phyloP scores from a whole-genome alignment of 2,329 filamentous ascomycete species.

The Xylaria sp. region DNA sequence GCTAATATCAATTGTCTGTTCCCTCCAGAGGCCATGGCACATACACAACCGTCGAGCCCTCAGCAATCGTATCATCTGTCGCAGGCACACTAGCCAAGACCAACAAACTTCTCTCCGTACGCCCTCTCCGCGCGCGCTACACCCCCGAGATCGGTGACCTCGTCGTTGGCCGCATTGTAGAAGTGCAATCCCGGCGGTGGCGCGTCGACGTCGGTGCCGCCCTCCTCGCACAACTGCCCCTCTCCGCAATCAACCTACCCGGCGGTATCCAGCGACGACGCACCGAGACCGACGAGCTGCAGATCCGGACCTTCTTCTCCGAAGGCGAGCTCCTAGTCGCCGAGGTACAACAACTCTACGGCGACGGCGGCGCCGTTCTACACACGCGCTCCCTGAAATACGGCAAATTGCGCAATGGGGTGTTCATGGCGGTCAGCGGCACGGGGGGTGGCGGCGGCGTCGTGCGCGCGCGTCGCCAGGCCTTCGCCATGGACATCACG shows the following conservation, averaged over 20 bases:
- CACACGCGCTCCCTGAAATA: constrained; percentile 93
- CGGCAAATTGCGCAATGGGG: constrained; percentile 91
- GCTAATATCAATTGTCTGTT: constrained; percentile 7
- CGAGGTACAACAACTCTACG: constrained; percentile 88
- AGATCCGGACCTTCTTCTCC: constrained; percentile 95
- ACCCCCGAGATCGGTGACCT: constrained; percentile 95
- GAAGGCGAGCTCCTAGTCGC: constrained; percentile 94
- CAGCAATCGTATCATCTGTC: constrained; percentile 84
- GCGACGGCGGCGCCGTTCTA: constrained; percentile 83
- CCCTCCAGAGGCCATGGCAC: constrained; percentile 84
- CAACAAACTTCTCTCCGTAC: constrained; percentile 94
- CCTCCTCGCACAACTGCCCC: constrained; percentile 81
- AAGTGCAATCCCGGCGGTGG: constrained; percentile 94
- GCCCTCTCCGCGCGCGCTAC: constrained; percentile 89
- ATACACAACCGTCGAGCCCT: constrained; percentile 67
- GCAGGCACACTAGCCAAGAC: constrained; percentile 90
- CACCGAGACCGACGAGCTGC: constrained; percentile 94
- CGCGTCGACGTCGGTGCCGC: constrained; percentile 91
- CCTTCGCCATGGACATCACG: constrained; percentile 75
- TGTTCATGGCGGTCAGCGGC: constrained; percentile 83
- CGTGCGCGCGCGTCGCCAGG: constrained; percentile 81
- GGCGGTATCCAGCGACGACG: constrained; percentile 90
- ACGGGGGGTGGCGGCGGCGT: constrained; percentile 86
- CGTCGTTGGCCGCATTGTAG: constrained; percentile 89
- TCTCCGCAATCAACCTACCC: constrained; percentile 91